Evolutionary conservation across 2,329 filamentous ascomycete species (phyloP), one percentile per base, ranked within the genome.

Genomic region (Trichoderma sp.): DNA sequence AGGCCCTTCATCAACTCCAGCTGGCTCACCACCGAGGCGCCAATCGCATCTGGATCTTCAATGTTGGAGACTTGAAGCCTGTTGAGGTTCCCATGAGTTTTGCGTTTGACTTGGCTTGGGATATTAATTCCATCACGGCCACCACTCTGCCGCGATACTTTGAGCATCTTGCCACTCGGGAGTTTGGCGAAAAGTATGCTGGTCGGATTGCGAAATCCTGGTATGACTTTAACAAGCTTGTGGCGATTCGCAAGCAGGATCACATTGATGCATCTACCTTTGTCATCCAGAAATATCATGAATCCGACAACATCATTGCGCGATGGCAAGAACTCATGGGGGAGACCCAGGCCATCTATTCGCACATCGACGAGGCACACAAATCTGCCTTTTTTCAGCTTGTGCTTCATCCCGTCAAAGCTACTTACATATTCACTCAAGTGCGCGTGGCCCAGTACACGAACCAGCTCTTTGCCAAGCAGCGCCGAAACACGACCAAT

Each of bases 31-130:
- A 72, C 1, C 71, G 74, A 22, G 73, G 75, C 2, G 86, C 86
- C 2, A 78, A 82, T 34, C 79, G 83, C 17, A 86, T 89, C 29
- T 89, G 87, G 87, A 80, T 89, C 22, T 85, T 89, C 69, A 89
- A 89, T 50, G 84, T 89, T 1, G 87, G 86, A 12, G 87, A 89
- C 70, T 78, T 89, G 53, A 89, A 89, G 71, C 84, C 86, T 0
- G 78, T 85, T 22, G 86, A 87, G 73, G 76, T 86, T 0, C 83
- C 85, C 0, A 83, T 87, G 67, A 82, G 81, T 29, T 86, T 86
- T 72, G 85, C 83, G 70, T 80, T 88, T 71, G 82, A 84, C 17
- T 77, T 89, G 39, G 86, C 86, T 0, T 89, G 87, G 77, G 81
- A 89, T 64, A 81, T 86, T 19, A 75, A 81, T 7, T 76, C 75